Percentiles rank a stretch among this genome's conserved stretches.
phyloP scores from a whole-genome alignment of 179 eudicot genomes.

The Drosera spatulata region DNA sequence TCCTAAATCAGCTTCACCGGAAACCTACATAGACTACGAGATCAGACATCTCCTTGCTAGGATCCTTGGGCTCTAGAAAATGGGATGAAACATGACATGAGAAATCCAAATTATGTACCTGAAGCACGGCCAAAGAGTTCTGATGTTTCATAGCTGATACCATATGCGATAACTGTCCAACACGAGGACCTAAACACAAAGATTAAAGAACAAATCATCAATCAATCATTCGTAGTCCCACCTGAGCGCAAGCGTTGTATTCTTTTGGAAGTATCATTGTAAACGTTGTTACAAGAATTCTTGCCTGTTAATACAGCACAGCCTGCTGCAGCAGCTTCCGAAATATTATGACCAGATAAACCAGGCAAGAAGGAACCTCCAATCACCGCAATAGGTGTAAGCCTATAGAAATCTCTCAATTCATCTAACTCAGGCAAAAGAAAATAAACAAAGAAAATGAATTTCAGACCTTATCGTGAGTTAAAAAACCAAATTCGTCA shows the following conservation, averaged over 20 bases:
- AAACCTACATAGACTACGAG: conserved; percentile 36
- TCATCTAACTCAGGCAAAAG: conserved; percentile 46
- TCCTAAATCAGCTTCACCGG: conserved; percentile 37
- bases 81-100: neutral
- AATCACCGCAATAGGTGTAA: conserved; percentile 72
- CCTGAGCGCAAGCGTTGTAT: neutral
- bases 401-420: conserved; percentile 51
- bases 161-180: conserved; percentile 91
- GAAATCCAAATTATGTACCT: conserved; percentile 26
- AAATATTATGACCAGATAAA: conserved; percentile 77
- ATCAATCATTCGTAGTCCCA: neutral
- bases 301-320: conserved; percentile 92
- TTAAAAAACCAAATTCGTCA: no score
- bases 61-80: neutral
- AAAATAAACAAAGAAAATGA: neutral
- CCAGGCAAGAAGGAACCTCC: conserved; percentile 83
- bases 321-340: conserved; percentile 96
- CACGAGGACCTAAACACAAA: conserved; percentile 48
- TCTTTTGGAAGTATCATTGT: neutral
- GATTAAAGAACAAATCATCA: conserved; percentile 1
- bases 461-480: neutral
- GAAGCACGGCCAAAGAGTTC: conserved; percentile 61
- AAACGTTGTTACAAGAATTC: neutral
- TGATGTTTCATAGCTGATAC: conserved; percentile 48
- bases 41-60: no score